Percentiles rank a stretch among this genome's conserved stretches.
These are phyloP conservation scores for Populus ilicifolia DNA, from an alignment of 345 rosid species.

Conservation along the genomic window DNA sequence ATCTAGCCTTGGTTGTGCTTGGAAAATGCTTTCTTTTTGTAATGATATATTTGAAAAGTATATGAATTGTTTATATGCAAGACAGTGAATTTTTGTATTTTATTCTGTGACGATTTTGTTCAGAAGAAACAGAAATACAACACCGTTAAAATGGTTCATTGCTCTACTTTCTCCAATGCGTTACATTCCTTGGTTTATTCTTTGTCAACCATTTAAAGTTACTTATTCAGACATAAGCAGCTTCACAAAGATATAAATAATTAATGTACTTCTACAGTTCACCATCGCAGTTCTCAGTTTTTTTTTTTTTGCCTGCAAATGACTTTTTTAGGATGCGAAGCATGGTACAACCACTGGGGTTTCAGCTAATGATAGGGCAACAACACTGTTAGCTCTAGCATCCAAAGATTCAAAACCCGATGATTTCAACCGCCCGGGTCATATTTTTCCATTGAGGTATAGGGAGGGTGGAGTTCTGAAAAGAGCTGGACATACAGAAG, in stretches of 20 bases:
- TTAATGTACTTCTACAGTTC: not conserved
- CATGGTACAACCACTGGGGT: conserved; percentile 90
- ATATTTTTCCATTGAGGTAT: conserved; percentile 75
- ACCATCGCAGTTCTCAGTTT: not conserved
- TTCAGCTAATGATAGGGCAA: conserved; percentile 82
- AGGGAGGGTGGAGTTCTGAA: conserved; percentile 86
- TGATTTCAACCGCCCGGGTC: conserved; percentile 87
- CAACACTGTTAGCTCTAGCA: conserved; percentile 68
- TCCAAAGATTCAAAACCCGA: conserved; percentile 75
- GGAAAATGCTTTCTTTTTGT: not conserved
- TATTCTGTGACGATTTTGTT: not conserved
- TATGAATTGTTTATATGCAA: not conserved
- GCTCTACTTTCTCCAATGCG: not conserved
- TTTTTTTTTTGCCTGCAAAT: not conserved
- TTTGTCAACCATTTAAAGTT: not conserved
- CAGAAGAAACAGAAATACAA: not conserved
- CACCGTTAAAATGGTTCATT: not conserved
- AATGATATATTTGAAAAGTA: not conserved
- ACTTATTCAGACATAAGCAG: not conserved
- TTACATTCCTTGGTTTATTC: not conserved
- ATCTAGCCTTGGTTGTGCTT: not conserved
- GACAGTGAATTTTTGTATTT: not conserved
- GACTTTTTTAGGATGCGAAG: conserved; percentile 68
- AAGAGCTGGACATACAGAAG: conserved; percentile 96
- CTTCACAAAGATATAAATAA: not conserved